Evolutionary conservation across 352 stramenopile genomes (phyloP), one percentile per base, ranked within the genome.

Genomic region (Thraustochytrium sp.): DNA sequence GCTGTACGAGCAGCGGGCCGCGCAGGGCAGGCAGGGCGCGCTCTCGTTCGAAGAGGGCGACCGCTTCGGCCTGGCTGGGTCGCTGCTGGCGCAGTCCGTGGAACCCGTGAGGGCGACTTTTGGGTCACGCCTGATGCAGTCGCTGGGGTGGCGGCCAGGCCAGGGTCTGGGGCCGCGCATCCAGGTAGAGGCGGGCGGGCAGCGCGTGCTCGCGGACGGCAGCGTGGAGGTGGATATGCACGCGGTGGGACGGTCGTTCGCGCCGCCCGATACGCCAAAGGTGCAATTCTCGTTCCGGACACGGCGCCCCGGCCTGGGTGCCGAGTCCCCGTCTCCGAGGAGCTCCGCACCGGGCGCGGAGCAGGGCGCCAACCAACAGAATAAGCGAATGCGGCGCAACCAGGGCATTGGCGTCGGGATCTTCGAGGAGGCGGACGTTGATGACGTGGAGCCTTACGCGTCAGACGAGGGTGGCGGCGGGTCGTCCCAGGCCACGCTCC

Each of bases 391-490:
- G 42, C 36, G 34, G 0, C 13, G 23, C 26, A 72, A 72, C 26
- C 26, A 72, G 59, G 59, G 59, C 13, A 72, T 72, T 2, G 59
- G 59, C 26, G 40, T 72, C 8, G 59, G 59, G 9, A 44, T 72
- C 2, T 72, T 72, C n/a, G 59, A 72, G 5, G 59, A 72, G n/a
- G 59, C 26, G 40, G 59, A 72, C 59, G 46, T 72, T 72, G 59
- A 72, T 29, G 59, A 72, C 40, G 26, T 72, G 1, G 59, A 72
- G 23, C 26, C 34, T 13, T 72, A 72, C 9, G 59, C 42, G 16
- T 9, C 9, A 18, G 36, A 0, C 9, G n/a, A n/a, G n/a, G n/a
- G n/a, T n/a, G n/a, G n/a, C n/a, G n/a, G n/a, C n/a, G n/a, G n/a
- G n/a, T n/a, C n/a, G n/a, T n/a, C n/a, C n/a, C n/a, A n/a, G n/a